Base-by-base conservation (phyloP, 441 rosid genomes). In the Mallotus repandus region DNA sequence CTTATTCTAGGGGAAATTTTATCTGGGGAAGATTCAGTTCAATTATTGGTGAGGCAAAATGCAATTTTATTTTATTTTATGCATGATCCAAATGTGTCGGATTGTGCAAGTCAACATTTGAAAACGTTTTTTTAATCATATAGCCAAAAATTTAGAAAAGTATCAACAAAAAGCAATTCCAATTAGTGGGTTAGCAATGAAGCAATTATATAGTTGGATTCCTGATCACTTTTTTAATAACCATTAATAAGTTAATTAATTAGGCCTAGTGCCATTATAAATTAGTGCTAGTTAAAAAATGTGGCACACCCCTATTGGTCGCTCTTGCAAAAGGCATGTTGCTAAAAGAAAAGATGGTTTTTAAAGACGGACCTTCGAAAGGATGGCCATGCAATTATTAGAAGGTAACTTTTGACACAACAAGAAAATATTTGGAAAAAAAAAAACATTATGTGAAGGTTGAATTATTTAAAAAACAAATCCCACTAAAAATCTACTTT, bases 1-100 rank as follows among this genome's bases (percentile, higher is more conserved):
- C 46, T 5, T n/a, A 14, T 11, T 2, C 19, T 35, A 32, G 71
- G 66, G 74, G 54, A 29, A 43, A 71, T 57, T 56, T 19, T 66
- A 74, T 41, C 66, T 60, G 69, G 76, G 76, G 81, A 54, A 68
- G 67, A 59, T 74, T 38, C 68, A 13, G 43, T 59, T 35, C 18
- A 50, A 74, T 57, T 59, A 68, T 35, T 66, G 29, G 10, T 48
- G 59, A 53, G 53, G 12, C 11, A 49, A 52, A 5, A 58, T 57
- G 14, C 35, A 29, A 25, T 12, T 8, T 29, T n/a, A n/a, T 59
- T 22, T 38, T 59, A 19, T 25, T 46, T 62, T 55, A 19, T 16
- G 72, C 59, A 50, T 6, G 73, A 68, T 63, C 32, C 60, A n/a
- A 21, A 21, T n/a, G 50, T 16, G 56, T 18, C 43, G 35, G 61